Base-by-base conservation (phyloP, 164 flowering plant genomes). In the Magnolia kwangsiensis region DNA sequence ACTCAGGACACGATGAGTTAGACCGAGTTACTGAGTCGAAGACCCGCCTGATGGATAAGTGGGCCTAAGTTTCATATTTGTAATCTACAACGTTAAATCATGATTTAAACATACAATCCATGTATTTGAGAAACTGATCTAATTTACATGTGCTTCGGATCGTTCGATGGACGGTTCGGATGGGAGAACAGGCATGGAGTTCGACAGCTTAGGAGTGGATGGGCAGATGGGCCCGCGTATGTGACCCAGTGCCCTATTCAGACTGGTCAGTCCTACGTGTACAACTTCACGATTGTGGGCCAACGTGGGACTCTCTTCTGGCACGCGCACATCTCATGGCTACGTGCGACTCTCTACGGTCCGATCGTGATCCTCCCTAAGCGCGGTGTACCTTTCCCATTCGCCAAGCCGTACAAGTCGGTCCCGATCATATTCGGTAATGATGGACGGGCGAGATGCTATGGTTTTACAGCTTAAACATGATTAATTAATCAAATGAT, bases 191-290 rank as follows among this genome's bases (percentile, higher is more conserved):
- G 92, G 92, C 92, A 89, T 75, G 92, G 90, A n/a, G 50, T 89
- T 29, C 72, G 89, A 58, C 91, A 88, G 75, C 84, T 88, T 1
- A 45, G 74, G 49, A 84, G 72, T 16, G 88, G 83, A 8, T 89
- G 92, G 91, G 85, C 87, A 3, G 90, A 89, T 79, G 91, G 91
- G 14, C 91, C 91, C 0, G 82, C 88, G 9, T 88, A 84, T 45
- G 67, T 88, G 1, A 88, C 92, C 10, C 92, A 88, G 50, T 89
- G 92, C 55, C 90, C 92, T 1, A 87, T 89, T n/a, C 90, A 85
- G 67, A 82, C 87, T 0, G 86, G 85, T 29, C 87, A 85, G 74
- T 65, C 75, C 31, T 89, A 82, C 49, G 73, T 76, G 1, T 89
- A 89, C 84, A 89, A 86, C 78, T 88, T 85, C 86, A 89, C 90